phyloP scores from a whole-genome alignment of 345 rosid species.

The Rhizophora apiculata region DNA sequence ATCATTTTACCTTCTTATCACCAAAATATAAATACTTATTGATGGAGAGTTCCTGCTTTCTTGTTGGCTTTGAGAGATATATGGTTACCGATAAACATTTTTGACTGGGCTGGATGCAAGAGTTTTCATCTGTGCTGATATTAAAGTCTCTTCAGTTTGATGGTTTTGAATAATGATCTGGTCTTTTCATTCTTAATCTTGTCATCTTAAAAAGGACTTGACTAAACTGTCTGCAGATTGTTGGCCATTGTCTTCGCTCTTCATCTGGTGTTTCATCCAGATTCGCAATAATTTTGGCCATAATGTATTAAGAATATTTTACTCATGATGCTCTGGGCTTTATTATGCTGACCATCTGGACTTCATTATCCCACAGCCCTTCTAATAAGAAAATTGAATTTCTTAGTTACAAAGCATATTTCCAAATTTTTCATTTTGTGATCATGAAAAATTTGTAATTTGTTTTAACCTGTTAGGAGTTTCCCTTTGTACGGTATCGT shows the following conservation, averaged over 20 bases:
- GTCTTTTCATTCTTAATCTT: background rate
- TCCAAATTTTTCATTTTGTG: background rate
- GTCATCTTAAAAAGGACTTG: background rate
- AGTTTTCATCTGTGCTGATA: no score
- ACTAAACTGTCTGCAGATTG: background rate
- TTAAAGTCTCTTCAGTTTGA: background rate
- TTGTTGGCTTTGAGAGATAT: background rate
- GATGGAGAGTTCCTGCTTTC: background rate
- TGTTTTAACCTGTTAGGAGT: slow-evolving; percentile 45
- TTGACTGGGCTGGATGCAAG: no score
- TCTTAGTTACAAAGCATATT: background rate
- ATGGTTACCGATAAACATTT: background rate
- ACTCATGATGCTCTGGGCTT: background rate
- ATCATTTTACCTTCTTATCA: background rate
- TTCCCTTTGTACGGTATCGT: slow-evolving; percentile 77
- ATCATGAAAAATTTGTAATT: background rate
- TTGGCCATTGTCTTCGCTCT: background rate
- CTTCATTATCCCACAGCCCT: background rate
- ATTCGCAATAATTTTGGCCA: background rate
- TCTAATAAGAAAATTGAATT: slow-evolving; percentile 2
- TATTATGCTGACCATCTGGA: slow-evolving; percentile 2
- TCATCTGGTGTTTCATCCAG: background rate
- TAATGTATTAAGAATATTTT: background rate
- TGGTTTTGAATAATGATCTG: background rate
- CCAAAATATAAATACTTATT: no score